Conservation (phyloP, 805 yeast genomes). For the Saccharomycopsis sp. region DNA sequence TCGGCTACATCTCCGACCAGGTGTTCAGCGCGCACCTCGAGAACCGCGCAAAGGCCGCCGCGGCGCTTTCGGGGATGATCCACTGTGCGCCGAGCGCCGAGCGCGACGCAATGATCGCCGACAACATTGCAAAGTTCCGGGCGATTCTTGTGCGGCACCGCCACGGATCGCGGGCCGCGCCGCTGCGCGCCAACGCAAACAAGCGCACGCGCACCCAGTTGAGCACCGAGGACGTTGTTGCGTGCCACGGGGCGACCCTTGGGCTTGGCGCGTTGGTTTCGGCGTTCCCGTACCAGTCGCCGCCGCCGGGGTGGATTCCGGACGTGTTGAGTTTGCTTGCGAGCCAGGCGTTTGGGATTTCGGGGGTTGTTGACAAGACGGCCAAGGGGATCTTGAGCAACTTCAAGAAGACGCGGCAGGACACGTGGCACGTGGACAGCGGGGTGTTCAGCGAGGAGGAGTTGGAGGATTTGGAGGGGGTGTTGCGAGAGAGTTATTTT, state of each 20-base stretch:
- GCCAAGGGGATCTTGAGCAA: slow-evolving; percentile 76
- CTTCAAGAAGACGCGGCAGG: slow-evolving; percentile 88
- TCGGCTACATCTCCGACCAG: slow-evolving; percentile 45
- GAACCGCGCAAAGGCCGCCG: slow-evolving; percentile 67
- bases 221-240: slow-evolving; percentile 36
- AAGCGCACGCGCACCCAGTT: slow-evolving; percentile 21
- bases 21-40: slow-evolving; percentile 61
- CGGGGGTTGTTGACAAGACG: slow-evolving; percentile 74
- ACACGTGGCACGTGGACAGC: slow-evolving; percentile 92
- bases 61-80: slow-evolving; percentile 72
- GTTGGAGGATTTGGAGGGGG: slow-evolving; percentile 89
- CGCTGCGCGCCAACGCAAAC: slow-evolving; percentile 21
- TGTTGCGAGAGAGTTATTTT: slow-evolving; percentile 85
- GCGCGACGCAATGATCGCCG: slow-evolving; percentile 32
- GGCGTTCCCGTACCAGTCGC: slow-evolving; percentile 86
- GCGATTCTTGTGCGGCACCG: slow-evolving; percentile 32
- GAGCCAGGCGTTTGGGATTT: slow-evolving; percentile 59
- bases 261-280: slow-evolving; percentile 84
- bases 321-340: slow-evolving; percentile 61
- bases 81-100: slow-evolving; percentile 47
- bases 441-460: slow-evolving; percentile 68
- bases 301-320: slow-evolving; percentile 91
- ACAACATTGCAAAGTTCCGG: slow-evolving; percentile 39
- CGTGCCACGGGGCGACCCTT: slow-evolving; percentile 76
- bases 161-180: slow-evolving; percentile 16